Conservation (phyloP, 805 yeast genomes). For the Yarrowia osloensis region DNA sequence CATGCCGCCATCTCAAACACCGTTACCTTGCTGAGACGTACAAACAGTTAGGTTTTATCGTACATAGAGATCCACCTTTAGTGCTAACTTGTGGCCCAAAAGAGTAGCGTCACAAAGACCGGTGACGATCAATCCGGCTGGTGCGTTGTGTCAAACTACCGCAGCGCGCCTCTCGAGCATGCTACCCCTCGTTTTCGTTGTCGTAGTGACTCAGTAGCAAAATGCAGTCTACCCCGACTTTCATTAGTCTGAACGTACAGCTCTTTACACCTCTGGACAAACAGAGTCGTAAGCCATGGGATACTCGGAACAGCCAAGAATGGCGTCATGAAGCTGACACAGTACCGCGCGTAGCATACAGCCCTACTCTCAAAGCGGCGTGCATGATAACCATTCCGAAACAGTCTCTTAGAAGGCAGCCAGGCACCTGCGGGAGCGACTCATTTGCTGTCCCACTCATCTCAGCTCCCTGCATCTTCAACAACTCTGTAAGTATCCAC, state of each 20-base stretch:
- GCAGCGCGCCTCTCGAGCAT: neutral
- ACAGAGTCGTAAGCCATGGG: neutral
- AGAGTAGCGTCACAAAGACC: neutral
- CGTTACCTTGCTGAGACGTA: neutral
- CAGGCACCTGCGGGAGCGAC: neutral
- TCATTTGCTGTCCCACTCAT: neutral
- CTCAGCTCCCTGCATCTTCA: neutral
- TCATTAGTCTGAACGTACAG: neutral
- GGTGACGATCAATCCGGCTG: neutral
- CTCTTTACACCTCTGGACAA: neutral
- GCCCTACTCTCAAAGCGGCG: neutral
- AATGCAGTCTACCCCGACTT: constrained; percentile 10
- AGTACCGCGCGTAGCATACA: neutral
- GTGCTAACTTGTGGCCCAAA: constrained; percentile 2
- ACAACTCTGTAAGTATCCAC: constrained; percentile 4
- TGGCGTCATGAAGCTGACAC: neutral
- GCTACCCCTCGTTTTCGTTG: constrained; percentile 1
- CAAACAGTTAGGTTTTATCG: neutral
- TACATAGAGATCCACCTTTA: constrained; percentile 20
- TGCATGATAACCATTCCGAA: neutral
- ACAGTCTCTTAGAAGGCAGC: neutral
- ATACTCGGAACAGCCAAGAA: neutral
- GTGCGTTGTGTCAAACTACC: neutral
- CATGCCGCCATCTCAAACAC: neutral
- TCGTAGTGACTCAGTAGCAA: neutral